These are phyloP conservation scores for Trichoderma gracile DNA, from an alignment of 2,329 filamentous ascomycete genomes.

Conservation along the genomic window DNA sequence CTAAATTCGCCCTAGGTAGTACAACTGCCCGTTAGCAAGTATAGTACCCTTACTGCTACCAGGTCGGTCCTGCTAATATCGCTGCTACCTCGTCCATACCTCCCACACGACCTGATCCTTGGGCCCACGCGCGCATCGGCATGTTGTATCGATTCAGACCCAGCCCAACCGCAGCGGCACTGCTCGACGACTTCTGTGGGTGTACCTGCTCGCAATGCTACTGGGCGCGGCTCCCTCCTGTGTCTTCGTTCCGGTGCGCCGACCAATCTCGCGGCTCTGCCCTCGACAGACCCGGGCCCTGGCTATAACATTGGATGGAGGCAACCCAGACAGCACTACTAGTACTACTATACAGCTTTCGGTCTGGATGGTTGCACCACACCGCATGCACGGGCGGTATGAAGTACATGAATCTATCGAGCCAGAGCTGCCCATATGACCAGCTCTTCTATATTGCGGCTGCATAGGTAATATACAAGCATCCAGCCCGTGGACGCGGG, in stretches of 20 bases:
- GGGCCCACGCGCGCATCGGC: constrained; percentile 6
- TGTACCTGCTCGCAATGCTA: constrained; percentile 13
- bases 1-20: too few species aligned
- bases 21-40: too few species aligned
- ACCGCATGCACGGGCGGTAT: constrained; percentile 4
- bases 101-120: not conserved
- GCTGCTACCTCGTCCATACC: not conserved
- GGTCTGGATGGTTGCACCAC: not conserved
- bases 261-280: constrained; percentile 6
- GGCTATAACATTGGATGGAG: not conserved
- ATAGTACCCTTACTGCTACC: not conserved
- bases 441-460: constrained; percentile 12
- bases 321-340: not conserved
- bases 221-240: constrained; percentile 2
- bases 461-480: not conserved
- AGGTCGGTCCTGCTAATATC: not conserved
- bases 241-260: constrained; percentile 5
- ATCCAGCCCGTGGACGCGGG: not conserved
- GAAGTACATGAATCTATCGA: not conserved
- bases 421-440: constrained; percentile 14
- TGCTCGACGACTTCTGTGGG: not conserved
- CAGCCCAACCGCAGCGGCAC: constrained; percentile 4
- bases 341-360: not conserved
- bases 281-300: not conserved
- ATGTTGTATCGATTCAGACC: constrained; percentile 18